phyloP scores from a whole-genome alignment of 2,329 filamentous ascomycete species.

The Diaporthe amygdali region DNA sequence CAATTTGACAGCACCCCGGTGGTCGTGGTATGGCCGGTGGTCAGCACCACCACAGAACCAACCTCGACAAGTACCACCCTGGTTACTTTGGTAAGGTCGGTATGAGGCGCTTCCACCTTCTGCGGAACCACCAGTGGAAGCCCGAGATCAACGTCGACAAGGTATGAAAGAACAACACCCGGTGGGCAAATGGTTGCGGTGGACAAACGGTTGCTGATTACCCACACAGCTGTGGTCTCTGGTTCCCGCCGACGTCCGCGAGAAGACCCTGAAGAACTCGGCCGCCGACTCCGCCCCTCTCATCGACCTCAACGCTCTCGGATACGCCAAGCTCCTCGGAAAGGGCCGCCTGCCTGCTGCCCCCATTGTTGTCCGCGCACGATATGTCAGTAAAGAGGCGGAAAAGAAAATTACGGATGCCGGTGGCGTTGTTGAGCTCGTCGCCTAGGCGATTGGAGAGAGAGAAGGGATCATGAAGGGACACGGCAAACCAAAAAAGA shows the following conservation, averaged over 20 bases:
- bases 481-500: conserved; percentile 22
- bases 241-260: conserved; percentile 89
- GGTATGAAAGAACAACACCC: conserved; percentile 56
- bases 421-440: conserved; percentile 93
- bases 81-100: conserved; percentile 99
- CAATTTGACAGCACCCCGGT: conserved; percentile 60
- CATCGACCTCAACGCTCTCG: conserved; percentile 94
- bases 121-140: conserved; percentile 97
- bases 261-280: conserved; percentile 81
- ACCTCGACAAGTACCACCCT: conserved; percentile 85
- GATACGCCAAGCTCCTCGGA: conserved; percentile 98
- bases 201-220: conserved; percentile 30
- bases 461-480: neutral
- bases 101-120: conserved; percentile 97
- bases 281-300: conserved; percentile 94
- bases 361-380: conserved; percentile 90
- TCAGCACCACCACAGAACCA: conserved; percentile 97
- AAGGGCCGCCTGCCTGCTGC: conserved; percentile 96
- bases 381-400: conserved; percentile 94
- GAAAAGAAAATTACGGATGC: conserved; percentile 99
- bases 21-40: conserved; percentile 93
- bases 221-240: conserved; percentile 84
- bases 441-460: conserved; percentile 67
- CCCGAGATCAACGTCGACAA: conserved; percentile 99
- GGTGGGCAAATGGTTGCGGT: neutral